Base-by-base conservation (phyloP, 768 basidiomycete species). In the Podaxis sp. region DNA sequence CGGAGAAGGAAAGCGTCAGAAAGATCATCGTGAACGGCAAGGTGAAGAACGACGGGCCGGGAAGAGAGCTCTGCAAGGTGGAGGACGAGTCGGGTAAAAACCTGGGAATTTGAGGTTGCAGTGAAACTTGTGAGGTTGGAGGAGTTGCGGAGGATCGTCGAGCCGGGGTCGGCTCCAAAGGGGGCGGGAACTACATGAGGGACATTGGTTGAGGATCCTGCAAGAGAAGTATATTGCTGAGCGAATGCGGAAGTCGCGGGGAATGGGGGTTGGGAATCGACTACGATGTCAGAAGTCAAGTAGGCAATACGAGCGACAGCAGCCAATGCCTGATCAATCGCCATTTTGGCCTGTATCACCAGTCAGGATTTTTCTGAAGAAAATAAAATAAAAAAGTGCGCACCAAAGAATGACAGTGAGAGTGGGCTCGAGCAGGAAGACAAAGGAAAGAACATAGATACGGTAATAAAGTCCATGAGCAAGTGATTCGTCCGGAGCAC, bases 1-100 rank as follows among this genome's bases (percentile, higher is more conserved):
- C 89, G 87, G 62, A 96, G 87, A 12, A 89, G 77, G 46, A 96
- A 82, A 44, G 87, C 86, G 66, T 90, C 87, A 37, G 91, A 85
- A 49, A 95, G 82, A 71, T 92, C 88, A 62, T 84, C 78, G 49
- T 76, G 72, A 49, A 86, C 80, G 12, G 87, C 87, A 40, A 94
- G 75, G 70, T 95, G 90, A 33, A 95, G 70, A 33, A 90, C 92
- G 20, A 93, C 75, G 0, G 92, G 86, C 4, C 80, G 75, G 1
- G 79, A 69, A 1, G 90, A 84, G 54, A 96, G 79, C 64, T 89
- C 85, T 37, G 86, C 73, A n/a, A 92, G 82, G 69, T 87, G 84
- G 1, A 87, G 81, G 10, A 93, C 75, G n/a, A 94, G 80, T 41
- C 82, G 78, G 24, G 85, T 83, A 28, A 87, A 70, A 24, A 82